Evolutionary conservation across 306 rosid species (phyloP).

Genomic region (Corylus avellana): DNA sequence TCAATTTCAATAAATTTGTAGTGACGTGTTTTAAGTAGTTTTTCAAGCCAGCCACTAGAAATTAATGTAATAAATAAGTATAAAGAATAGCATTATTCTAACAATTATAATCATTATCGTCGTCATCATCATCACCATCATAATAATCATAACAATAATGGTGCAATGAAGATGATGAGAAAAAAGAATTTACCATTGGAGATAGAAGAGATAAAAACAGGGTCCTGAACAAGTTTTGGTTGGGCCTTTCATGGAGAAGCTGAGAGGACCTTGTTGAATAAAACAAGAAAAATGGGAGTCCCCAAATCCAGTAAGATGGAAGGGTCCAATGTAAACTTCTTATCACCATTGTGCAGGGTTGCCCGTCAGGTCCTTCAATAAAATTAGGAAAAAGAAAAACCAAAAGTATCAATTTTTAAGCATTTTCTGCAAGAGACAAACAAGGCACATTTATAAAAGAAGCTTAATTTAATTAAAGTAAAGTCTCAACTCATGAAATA

Average conservation of each 20-base stretch:
- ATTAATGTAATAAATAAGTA: no score
- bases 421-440: neutral
- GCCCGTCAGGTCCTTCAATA: constrained; percentile 42
- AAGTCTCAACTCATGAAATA: no score
- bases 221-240: constrained; percentile 39
- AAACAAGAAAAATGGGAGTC: constrained; percentile 64
- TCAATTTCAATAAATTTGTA: no score
- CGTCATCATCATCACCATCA: no score
- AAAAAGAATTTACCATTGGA: constrained; percentile 42
- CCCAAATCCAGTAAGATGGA: constrained; percentile 67
- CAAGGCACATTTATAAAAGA: no score
- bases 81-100: no score
- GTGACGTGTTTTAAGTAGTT: no score
- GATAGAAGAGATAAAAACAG: constrained; percentile 48
- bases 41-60: no score
- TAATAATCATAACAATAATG: no score
- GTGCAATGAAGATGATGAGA: no score
- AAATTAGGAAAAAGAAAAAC: neutral
- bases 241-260: constrained; percentile 58
- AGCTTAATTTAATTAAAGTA: no score
- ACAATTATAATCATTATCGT: no score
- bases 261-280: constrained; percentile 67
- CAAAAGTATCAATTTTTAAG: constrained; percentile 8
- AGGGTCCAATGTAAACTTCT: constrained; percentile 62
- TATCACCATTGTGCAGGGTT: constrained; percentile 66